Evolutionary conservation across 371 early-diverging fungal species (phyloP).

Genomic region (Mortierella sp.): DNA sequence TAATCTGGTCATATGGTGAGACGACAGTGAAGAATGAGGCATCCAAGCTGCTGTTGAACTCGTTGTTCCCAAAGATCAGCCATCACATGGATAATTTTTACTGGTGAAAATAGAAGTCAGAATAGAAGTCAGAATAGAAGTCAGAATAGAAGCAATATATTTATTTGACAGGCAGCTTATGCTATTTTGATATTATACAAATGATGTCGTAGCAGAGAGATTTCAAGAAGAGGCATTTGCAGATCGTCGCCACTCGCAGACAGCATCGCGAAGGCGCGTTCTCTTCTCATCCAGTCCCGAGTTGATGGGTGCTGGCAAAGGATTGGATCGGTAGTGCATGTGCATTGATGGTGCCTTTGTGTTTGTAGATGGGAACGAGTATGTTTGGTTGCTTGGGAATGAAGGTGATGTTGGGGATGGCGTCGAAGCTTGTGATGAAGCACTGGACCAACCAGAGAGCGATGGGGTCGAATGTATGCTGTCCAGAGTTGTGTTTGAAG

Average conservation of each 20-base stretch:
- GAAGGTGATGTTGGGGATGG: constrained; percentile 42
- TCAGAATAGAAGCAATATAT: neutral
- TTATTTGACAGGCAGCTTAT: neutral
- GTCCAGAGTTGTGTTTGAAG: constrained; percentile 23
- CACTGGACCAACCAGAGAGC: constrained; percentile 28
- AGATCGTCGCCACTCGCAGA: constrained; percentile 49
- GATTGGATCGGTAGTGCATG: constrained; percentile 32
- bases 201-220: neutral
- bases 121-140: neutral
- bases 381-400: constrained; percentile 19
- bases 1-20: constrained; percentile 28
- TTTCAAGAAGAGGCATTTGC: constrained; percentile 15
- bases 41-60: constrained; percentile 8
- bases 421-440: constrained; percentile 30
- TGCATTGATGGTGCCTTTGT: neutral
- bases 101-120: neutral
- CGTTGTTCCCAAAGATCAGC: constrained; percentile 16
- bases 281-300: constrained; percentile 33
- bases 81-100: constrained; percentile 16
- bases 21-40: constrained; percentile 6
- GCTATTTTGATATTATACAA: neutral
- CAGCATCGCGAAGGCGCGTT: constrained; percentile 39
- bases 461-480: constrained; percentile 36
- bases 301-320: constrained; percentile 30
- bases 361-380: constrained; percentile 13